A percentile compares a stretch with the other conserved stretches of the same genome.
Evolutionary conservation across 73 alveolate species (phyloP).

Genomic region (Stentor coeruleus): DNA sequence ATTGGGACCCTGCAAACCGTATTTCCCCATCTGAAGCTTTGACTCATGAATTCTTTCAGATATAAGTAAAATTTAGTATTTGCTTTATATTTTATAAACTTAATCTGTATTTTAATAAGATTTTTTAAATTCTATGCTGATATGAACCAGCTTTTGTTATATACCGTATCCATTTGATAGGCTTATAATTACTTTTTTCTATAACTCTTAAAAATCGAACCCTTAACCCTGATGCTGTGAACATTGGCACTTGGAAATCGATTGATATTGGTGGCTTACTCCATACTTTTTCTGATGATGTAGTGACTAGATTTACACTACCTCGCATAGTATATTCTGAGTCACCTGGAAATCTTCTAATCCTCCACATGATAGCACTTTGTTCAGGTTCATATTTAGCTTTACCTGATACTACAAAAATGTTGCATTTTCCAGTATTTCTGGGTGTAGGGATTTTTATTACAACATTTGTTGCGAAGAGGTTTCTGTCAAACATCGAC

Average conservation of each 20-base stretch:
- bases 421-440: no score
- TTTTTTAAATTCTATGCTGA: not conserved
- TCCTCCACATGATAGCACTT: not conserved
- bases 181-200: slow-evolving; percentile 95
- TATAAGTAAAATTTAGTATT: not conserved
- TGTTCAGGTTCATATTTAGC: not conserved
- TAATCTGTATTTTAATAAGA: no score
- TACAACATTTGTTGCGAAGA: not conserved
- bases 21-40: slow-evolving; percentile 62
- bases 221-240: slow-evolving; percentile 36
- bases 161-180: slow-evolving; percentile 23
- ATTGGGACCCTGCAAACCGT: slow-evolving; percentile 49
- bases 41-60: slow-evolving; percentile 44
- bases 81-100: no score
- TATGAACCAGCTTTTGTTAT: not conserved
- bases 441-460: not conserved
- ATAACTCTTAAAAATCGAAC: slow-evolving; percentile 93
- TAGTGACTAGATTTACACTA: not conserved
- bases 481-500: not conserved
- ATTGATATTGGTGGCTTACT: slow-evolving; percentile 92
- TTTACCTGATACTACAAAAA: no score
- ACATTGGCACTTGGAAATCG: slow-evolving; percentile 95
- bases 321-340: not conserved
- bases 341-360: slow-evolving; percentile 1
- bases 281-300: no score